Conservation (phyloP, 192 early-diverging fungal genomes). For the Rhizophagus sp. region DNA sequence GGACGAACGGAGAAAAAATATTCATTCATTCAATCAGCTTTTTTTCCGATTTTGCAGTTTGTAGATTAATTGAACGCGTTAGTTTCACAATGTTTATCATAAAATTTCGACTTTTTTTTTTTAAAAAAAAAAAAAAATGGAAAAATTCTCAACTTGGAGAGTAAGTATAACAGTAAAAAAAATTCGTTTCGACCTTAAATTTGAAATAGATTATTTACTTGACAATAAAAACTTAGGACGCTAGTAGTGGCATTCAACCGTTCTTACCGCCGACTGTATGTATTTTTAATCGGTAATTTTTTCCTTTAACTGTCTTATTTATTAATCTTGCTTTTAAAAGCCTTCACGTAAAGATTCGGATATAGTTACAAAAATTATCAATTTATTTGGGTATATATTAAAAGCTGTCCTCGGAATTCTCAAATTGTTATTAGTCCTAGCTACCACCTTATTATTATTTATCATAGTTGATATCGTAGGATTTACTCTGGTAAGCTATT, state of each 20-base stretch:
- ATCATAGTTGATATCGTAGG: conserved; percentile 48
- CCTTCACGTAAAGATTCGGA: conserved; percentile 50
- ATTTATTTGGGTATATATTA: conserved; percentile 42
- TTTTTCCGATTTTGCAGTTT: not conserved
- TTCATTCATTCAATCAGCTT: not conserved
- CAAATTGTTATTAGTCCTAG: conserved; percentile 39
- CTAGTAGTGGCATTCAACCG: conserved; percentile 88
- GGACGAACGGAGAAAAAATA: no score
- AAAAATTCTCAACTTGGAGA: conserved; percentile 89
- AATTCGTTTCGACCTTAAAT: not conserved
- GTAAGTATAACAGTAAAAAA: conserved; percentile 39
- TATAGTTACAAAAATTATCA: conserved; percentile 33
- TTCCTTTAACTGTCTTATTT: no score
- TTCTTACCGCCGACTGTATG: conserved; percentile 77
- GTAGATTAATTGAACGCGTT: not conserved
- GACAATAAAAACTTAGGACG: conserved; percentile 46
- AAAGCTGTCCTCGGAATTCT: conserved; percentile 48
- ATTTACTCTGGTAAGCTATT: conserved; percentile 40
- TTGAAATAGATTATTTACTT: not conserved
- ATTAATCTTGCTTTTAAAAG: conserved; percentile 31
- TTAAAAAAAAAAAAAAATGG: conserved; percentile 51
- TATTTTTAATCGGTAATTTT: not conserved
- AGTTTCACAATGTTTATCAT: not conserved
- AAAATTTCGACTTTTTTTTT: not conserved
- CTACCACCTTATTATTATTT: conserved; percentile 45